Conservation (phyloP, 75 land plant genomes). For the Cryptomeria japonica region DNA sequence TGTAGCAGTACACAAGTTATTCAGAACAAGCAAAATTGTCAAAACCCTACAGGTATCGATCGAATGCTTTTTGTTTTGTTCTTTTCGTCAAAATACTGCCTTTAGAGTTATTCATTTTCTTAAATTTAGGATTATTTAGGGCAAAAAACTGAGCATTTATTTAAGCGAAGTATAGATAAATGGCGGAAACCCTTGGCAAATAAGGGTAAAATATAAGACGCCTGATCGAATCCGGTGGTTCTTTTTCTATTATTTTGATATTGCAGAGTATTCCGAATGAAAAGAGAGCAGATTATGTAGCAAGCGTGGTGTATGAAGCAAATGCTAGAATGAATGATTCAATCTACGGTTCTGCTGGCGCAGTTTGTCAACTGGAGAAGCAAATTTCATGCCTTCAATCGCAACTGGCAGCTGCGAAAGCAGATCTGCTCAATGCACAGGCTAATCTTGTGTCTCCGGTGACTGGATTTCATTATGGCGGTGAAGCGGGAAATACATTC, state of each 20-base stretch:
- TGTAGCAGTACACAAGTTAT: constrained; percentile 2
- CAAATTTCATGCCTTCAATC: background rate
- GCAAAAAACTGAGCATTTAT: too few species aligned
- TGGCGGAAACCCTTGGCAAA: too few species aligned
- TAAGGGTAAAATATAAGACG: too few species aligned
- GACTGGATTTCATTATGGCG: too few species aligned
- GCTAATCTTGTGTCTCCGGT: background rate
- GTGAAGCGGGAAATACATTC: too few species aligned
- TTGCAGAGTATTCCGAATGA: background rate
- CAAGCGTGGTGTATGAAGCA: background rate
- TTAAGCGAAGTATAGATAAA: too few species aligned
- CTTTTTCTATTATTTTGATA: too few species aligned
- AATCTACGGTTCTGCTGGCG: background rate
- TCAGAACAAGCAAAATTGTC: constrained; percentile 5
- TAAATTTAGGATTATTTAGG: too few species aligned
- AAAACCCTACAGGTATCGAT: constrained; percentile 12
- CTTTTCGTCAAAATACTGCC: too few species aligned
- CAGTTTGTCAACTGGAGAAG: background rate
- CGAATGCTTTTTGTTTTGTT: background rate
- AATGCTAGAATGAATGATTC: background rate
- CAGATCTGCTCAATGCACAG: background rate
- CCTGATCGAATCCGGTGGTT: too few species aligned
- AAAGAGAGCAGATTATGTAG: background rate
- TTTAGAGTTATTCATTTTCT: too few species aligned
- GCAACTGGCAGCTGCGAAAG: background rate